Evolutionary conservation across 169 alveolate genomes (phyloP), one percentile per base, ranked within the genome.

Genomic region (Toxoplasma gondii): DNA sequence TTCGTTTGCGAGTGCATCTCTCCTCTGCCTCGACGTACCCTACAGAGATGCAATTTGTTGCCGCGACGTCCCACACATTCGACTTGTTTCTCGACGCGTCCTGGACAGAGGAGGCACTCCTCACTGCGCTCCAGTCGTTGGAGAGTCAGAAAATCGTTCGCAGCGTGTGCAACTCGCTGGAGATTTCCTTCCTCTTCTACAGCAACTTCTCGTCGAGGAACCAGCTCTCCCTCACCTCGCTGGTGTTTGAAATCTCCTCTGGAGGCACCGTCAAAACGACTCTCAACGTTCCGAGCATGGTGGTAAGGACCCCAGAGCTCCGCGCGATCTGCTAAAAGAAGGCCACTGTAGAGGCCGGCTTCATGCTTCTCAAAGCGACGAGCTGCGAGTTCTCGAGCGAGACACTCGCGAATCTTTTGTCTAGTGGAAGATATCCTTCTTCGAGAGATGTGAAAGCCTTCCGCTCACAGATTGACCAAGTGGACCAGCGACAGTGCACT

Each of bases 1-100:
- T 74, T 41, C 84, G 84, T 16, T n/a, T 74, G 84, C 84, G 84
- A 2, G 39, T 74, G 84, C 41, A n/a, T 31, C 84, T 74, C 45
- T 74, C 43, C 44, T 5, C 45, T 16, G n/a, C 84, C n/a, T 19
- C 45, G 27, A 74, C 41, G 44, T 74, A 34, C 43, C 84, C 84
- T 4, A 41, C n/a, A 9, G 43, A 16, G 44, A 1, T 74, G 12
- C 24, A 74, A 17, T 74, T 74, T 74, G 39, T 74, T 24, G 49
- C 84, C 27, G 19, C 84, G n/a, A 44, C 17, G 45, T 4, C 84
- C 2, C 9, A 1, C n/a, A 5, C 84, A 0, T 74, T 31, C 44
- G 84, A 74, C 43, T n/a, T 34, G 31, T 74, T 34, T n/a, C 84
- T 74, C 27, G n/a, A n/a, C 84, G 1, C 84, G 49, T 9, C 43